Evolutionary conservation across 2,329 filamentous ascomycete species (phyloP).

Genomic region (Fusarium guadeloupense): DNA sequence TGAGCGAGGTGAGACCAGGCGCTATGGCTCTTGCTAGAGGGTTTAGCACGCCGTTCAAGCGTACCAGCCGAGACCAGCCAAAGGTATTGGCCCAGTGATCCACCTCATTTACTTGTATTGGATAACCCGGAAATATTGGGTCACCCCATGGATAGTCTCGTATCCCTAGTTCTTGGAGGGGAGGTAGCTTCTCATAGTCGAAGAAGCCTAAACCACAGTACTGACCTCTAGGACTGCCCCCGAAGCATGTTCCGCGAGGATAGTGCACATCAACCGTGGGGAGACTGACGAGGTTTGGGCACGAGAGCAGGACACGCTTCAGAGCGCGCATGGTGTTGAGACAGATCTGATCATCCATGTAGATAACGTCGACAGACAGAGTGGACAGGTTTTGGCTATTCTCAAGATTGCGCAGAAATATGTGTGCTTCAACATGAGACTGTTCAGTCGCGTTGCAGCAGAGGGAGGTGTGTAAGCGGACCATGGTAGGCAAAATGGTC

Average conservation of each 20-base stretch:
- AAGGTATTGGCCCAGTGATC: slow-evolving; percentile 3
- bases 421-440: slow-evolving; percentile 2
- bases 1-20: slow-evolving; percentile 4
- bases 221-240: neutral
- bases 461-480: slow-evolving; percentile 4
- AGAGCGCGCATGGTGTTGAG: slow-evolving; percentile 12
- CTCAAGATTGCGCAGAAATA: neutral
- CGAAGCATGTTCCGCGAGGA: neutral
- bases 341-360: slow-evolving; percentile 8
- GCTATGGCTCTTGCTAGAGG: neutral
- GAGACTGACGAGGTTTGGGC: slow-evolving; percentile 9
- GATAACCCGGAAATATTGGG: neutral
- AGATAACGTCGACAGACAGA: slow-evolving; percentile 4
- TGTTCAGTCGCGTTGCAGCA: neutral
- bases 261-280: slow-evolving; percentile 7
- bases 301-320: slow-evolving; percentile 15
- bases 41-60: neutral
- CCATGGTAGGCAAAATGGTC: neutral
- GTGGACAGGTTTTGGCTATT: slow-evolving; percentile 1
- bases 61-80: slow-evolving; percentile 16
- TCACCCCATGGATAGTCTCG: slow-evolving; percentile 9
- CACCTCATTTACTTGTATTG: neutral
- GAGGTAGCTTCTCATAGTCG: slow-evolving; percentile 4
- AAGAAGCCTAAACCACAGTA: slow-evolving; percentile 9
- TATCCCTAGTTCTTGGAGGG: slow-evolving; percentile 9